Evolutionary conservation across 2,329 filamentous ascomycete species (phyloP), one percentile per base, ranked within the genome.

Genomic region (Alternaria ventricosa): DNA sequence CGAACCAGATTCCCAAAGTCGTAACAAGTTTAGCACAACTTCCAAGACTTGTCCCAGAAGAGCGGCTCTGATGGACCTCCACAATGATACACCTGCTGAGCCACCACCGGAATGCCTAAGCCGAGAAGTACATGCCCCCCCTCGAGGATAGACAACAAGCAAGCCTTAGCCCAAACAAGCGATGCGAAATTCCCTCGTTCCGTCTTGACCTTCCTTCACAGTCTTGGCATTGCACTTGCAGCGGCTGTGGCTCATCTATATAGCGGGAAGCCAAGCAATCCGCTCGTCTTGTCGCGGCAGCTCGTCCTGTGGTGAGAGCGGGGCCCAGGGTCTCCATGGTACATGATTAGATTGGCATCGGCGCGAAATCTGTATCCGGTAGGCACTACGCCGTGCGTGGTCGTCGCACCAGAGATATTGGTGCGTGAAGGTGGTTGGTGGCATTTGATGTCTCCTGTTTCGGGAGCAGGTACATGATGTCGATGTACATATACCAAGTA

Each of bases 251-350:
- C 45, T 62, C 50, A 51, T 54, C 56, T 56, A 59, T 43, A 50
- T 46, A 60, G 63, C 36, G 53, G 68, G 65, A 50, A 65, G 63
- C 67, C 68, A 69, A 69, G 68, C 49, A 36, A 61, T 64, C 63
- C 64, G 65, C 65, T 66, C 41, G 49, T 54, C 57, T 66, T 25
- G 30, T 53, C 30, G 28, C 28, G 30, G 49, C 49, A 51, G 18
- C 49, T 51, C 36, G 18, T 41, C 64, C 61, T 57, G 64, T 33
- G 57, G 57, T 61, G 49, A 20, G 8, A 20, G 28, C 20, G 28
- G 18, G 49, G 49, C 49, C 36, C 28, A 53, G 20, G 49, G 49
- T 20, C 18, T 22, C n/a, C 9, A 36, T 41, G 30, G 49, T 53
- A 36, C 30, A 28, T 53, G 22, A 33, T 23, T 41, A n/a, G 11